Evolutionary conservation across 2,329 filamentous ascomycete genomes (phyloP).

Genomic region (Phoma sp.): DNA sequence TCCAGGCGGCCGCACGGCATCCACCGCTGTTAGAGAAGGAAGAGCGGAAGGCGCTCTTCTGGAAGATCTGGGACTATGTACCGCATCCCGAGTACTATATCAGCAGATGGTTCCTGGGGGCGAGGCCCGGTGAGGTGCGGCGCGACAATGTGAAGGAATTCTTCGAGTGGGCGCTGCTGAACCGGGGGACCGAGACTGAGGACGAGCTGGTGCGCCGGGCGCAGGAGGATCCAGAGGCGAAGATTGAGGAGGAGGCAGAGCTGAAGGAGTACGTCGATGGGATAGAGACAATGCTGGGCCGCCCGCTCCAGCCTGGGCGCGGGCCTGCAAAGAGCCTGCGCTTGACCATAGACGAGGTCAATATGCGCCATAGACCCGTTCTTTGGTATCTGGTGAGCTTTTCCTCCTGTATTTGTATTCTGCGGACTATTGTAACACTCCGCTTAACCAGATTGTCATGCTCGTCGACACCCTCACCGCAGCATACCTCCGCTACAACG

Average conservation of each 20-base stretch:
- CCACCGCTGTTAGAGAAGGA: constrained; percentile 53
- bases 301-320: constrained; percentile 59
- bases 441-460: constrained; percentile 49
- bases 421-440: background rate
- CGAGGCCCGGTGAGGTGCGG: constrained; percentile 62
- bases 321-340: constrained; percentile 64
- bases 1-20: constrained; percentile 60
- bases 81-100: constrained; percentile 64
- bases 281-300: constrained; percentile 61
- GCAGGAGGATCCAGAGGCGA: constrained; percentile 25
- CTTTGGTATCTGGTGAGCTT: constrained; percentile 66
- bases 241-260: constrained; percentile 52
- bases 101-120: constrained; percentile 69
- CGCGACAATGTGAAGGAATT: constrained; percentile 74
- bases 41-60: constrained; percentile 63
- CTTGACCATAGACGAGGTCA: constrained; percentile 69
- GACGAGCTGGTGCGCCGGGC: constrained; percentile 21
- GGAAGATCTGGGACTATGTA: constrained; percentile 61
- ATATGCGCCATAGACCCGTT: constrained; percentile 66
- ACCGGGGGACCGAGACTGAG: constrained; percentile 52
- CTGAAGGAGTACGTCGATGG: constrained; percentile 61
- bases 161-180: constrained; percentile 71
- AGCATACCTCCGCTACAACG: constrained; percentile 53
- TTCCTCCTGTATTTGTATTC: no score
- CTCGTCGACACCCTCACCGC: constrained; percentile 58